phyloP scores from a whole-genome alignment of 148 eudicot species.

The Nepenthes mirabilis region DNA sequence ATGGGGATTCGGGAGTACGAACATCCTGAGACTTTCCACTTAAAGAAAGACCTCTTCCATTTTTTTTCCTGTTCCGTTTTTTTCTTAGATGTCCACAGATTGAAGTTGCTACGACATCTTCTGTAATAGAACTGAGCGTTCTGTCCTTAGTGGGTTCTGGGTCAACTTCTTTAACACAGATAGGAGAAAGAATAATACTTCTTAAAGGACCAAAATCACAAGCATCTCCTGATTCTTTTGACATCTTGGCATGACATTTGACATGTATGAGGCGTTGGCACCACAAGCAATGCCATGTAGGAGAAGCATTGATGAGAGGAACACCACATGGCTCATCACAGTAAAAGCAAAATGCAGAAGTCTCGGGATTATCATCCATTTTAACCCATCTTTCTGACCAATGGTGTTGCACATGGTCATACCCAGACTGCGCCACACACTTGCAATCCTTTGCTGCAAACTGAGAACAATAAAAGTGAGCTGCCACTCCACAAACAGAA shows the following conservation, averaged over 20 bases:
- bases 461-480: constrained; percentile 65
- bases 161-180: constrained; percentile 58
- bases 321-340: constrained; percentile 89
- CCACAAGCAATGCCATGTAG: constrained; percentile 86
- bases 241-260: constrained; percentile 65
- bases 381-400: constrained; percentile 85
- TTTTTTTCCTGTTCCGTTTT: constrained; percentile 51
- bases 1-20: constrained; percentile 23
- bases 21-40: constrained; percentile 43
- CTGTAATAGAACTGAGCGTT: constrained; percentile 27
- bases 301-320: constrained; percentile 66
- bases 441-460: constrained; percentile 76
- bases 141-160: constrained; percentile 24
- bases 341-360: constrained; percentile 63
- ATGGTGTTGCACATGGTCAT: constrained; percentile 63
- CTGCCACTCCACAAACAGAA: constrained; percentile 76
- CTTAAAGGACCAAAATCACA: constrained; percentile 77
- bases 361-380: constrained; percentile 67
- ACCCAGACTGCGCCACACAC: constrained; percentile 71
- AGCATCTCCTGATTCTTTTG: constrained; percentile 56
- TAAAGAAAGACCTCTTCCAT: constrained; percentile 24
- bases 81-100: constrained; percentile 46
- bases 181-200: constrained; percentile 60
- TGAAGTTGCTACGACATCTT: constrained; percentile 30
- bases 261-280: constrained; percentile 85